Percentiles rank a stretch among this genome's conserved stretches.
Conservation (phyloP, 225 moss, liverwort and hornwort genomes). For the Bryum argenteum region DNA sequence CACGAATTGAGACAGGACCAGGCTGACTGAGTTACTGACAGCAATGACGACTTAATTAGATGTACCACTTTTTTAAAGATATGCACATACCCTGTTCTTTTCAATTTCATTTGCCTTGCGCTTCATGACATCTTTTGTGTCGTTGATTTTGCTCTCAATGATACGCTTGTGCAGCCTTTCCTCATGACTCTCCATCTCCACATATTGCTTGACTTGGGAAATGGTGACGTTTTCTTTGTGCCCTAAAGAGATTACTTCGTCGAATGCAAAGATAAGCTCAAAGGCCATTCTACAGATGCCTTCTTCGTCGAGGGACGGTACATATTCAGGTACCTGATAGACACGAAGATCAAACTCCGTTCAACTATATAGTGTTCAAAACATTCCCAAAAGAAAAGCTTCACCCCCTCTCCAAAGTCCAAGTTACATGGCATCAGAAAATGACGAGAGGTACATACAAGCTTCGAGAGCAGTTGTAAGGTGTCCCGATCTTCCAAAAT, state of each 20-base stretch:
- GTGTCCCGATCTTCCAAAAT: slow-evolving; percentile 98
- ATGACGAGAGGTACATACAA: slow-evolving; percentile 64
- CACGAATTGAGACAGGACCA: not conserved
- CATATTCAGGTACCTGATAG: slow-evolving; percentile 84
- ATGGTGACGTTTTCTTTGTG: slow-evolving; percentile 98
- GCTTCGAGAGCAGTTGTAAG: slow-evolving; percentile 86
- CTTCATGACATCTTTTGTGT: slow-evolving; percentile 94
- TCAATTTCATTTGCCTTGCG: slow-evolving; percentile 97
- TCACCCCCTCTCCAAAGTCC: slow-evolving; percentile 4
- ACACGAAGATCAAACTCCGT: slow-evolving; percentile 37
- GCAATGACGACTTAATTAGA: not conserved
- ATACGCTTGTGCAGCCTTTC: slow-evolving; percentile 97
- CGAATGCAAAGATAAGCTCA: slow-evolving; percentile 93
- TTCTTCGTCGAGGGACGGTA: slow-evolving; percentile 90
- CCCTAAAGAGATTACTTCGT: slow-evolving; percentile 88
- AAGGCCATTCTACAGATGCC: slow-evolving; percentile 94
- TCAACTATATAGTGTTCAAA: not conserved
- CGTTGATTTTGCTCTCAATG: slow-evolving; percentile 93
- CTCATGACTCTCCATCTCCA: slow-evolving; percentile 98
- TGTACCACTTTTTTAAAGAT: not conserved
- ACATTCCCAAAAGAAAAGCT: slow-evolving; percentile 1
- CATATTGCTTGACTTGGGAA: slow-evolving; percentile 93
- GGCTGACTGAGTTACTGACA: not conserved
- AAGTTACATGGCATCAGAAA: not conserved
- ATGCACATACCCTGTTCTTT: slow-evolving; percentile 76